Base-by-base conservation (phyloP, 208 protist genomes). In the Angomonas deanei region DNA sequence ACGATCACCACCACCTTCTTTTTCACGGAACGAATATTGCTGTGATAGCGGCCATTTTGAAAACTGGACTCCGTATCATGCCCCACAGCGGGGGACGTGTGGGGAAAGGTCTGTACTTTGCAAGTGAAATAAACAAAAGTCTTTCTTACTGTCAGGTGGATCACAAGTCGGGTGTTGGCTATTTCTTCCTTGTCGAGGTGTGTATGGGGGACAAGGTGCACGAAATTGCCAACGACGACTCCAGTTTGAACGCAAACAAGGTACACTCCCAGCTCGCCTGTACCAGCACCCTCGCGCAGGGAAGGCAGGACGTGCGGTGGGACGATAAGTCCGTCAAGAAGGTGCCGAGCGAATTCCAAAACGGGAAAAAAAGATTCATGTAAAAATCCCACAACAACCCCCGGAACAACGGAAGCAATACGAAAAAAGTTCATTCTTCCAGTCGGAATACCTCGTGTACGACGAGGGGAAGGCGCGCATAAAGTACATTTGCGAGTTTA, bases 51-150 rank as follows among this genome's bases (percentile, higher is more conserved):
- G 66, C 66, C 19, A 72, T 72, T 61, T 58, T 72, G 50, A 72
- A 72, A 42, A 66, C 52, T 3, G 66, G 66, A 5, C 66, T 72
- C 24, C 66, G 66, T 34, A 72, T 72, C 52, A 72, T 72, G 66
- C 66, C 66, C 21, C 66, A 72, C 53, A 34, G 58, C 4, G 66
- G 66, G 49, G 66, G 66, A 3, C 66, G 66, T 27, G 58, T 72
- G 3, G 66, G 66, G 27, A 46, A 53, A 0, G 66, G 66, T 17
- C 60, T 72, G 17, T 72, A 72, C 66, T 72, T 72, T 61, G 66
- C 66, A 23, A 72, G 66, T 36, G 66, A 72, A 39, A 72, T 65
- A 48, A 61, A 58, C 66, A 72, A 72, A 58, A 72, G 66, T 50
- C 61, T 50, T 33, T 49, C 28, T 36, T 72, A 72, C 60, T 32